Percentiles rank a stretch among this genome's conserved stretches.
These are phyloP conservation scores for Zymoseptoria brevis DNA, from an alignment of 2,329 filamentous ascomycete genomes.

Conservation along the genomic window DNA sequence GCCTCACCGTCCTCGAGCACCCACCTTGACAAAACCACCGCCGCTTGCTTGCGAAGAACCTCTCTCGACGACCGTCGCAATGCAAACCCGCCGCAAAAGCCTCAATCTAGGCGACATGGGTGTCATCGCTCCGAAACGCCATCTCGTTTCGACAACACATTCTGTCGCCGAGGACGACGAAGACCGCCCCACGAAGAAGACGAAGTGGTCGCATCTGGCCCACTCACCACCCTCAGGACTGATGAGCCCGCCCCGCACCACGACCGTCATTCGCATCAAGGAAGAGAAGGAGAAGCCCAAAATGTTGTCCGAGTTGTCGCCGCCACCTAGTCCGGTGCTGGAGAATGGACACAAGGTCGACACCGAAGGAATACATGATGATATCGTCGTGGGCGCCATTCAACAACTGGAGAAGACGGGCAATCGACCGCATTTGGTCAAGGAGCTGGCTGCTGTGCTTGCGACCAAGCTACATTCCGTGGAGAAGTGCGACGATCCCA, in stretches of 20 bases:
- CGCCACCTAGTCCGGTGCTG: conserved; percentile 64
- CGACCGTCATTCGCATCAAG: conserved; percentile 37
- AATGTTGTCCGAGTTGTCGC: conserved; percentile 60
- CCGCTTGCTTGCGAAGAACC: conserved; percentile 3
- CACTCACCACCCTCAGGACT: conserved; percentile 32
- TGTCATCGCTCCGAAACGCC: conserved; percentile 65
- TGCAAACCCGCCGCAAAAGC: conserved; percentile 95
- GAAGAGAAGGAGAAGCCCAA: conserved; percentile 41
- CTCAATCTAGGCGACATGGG: conserved; percentile 86
- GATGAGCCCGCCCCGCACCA: conserved; percentile 39
- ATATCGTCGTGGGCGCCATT: conserved; percentile 88
- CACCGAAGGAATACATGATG: conserved; percentile 79
- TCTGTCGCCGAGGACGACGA: conserved; percentile 57
- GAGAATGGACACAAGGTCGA: conserved; percentile 54
- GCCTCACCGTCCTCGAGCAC: neutral
- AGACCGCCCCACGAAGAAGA: conserved; percentile 43
- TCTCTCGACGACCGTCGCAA: conserved; percentile 34
- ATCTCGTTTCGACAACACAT: conserved; percentile 31
- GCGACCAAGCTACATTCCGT: conserved; percentile 71
- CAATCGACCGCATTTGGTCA: conserved; percentile 89
- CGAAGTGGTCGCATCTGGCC: conserved; percentile 67
- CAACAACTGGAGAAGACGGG: conserved; percentile 79
- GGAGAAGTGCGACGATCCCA: conserved; percentile 67
- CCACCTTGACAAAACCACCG: neutral
- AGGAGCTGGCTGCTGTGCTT: conserved; percentile 78